These are phyloP conservation scores for Nothophaeocryptopus gaeumannii DNA, from an alignment of 2,329 filamentous ascomycete genomes.

Conservation along the genomic window DNA sequence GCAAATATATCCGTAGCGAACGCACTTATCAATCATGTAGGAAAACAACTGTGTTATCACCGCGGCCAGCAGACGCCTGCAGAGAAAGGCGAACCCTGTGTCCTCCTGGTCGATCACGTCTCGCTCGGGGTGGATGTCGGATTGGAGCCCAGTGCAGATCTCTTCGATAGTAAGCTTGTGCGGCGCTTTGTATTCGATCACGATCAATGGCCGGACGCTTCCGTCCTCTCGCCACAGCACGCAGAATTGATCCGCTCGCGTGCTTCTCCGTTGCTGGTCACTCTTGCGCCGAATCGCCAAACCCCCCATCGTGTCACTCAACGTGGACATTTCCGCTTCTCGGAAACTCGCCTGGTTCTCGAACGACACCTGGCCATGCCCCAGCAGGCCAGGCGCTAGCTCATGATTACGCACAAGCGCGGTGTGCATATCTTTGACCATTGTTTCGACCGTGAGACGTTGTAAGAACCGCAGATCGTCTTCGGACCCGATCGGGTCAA, in stretches of 20 bases:
- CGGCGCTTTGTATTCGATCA: not conserved
- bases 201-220: not conserved
- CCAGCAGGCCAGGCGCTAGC: no score
- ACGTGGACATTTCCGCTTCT: no score
- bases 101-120: constrained; percentile 11
- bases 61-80: constrained; percentile 12
- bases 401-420: no score
- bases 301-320: no score
- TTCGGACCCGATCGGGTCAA: not conserved
- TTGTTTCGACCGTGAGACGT: not conserved
- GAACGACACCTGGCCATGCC: no score
- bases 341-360: not conserved
- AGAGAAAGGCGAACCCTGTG: constrained; percentile 4
- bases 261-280: not conserved
- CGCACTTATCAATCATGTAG: constrained; percentile 14
- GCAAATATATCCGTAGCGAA: constrained; percentile 13
- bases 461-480: not conserved
- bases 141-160: not conserved
- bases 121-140: not conserved
- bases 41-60: constrained; percentile 15
- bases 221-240: not conserved
- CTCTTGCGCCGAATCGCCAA: no score
- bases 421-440: no score
- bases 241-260: not conserved
- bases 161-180: not conserved